Evolutionary conservation across 2,329 filamentous ascomycete species (phyloP).

Genomic region (Phialophora chinensis): DNA sequence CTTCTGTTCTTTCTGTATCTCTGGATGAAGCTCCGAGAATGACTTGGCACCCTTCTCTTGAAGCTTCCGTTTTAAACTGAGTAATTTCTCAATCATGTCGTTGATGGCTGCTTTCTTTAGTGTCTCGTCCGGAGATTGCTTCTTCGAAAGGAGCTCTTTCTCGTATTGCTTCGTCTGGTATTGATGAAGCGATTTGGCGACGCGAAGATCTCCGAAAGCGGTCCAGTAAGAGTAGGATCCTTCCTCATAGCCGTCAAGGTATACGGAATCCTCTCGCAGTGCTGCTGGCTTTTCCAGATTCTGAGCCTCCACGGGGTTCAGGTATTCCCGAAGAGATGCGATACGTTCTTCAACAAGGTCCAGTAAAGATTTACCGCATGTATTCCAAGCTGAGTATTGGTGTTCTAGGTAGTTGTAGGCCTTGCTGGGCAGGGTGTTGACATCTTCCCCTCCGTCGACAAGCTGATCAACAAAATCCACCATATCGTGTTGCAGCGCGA

Average conservation of each 20-base stretch:
- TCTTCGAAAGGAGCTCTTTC: slow-evolving; percentile 43
- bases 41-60: slow-evolving; percentile 67
- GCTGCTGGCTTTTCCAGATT: slow-evolving; percentile 18
- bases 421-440: slow-evolving; percentile 62
- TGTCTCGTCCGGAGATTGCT: slow-evolving; percentile 37
- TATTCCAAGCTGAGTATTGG: slow-evolving; percentile 39
- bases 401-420: slow-evolving; percentile 40
- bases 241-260: slow-evolving; percentile 55
- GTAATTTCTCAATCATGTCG: slow-evolving; percentile 58
- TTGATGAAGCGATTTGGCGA: slow-evolving; percentile 43
- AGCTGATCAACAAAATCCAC: slow-evolving; percentile 63
- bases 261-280: slow-evolving; percentile 54
- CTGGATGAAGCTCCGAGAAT: slow-evolving; percentile 69
- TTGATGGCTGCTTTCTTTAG: slow-evolving; percentile 65
- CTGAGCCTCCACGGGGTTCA: slow-evolving; percentile 34
- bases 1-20: slow-evolving; percentile 57
- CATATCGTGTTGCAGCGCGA: slow-evolving; percentile 60
- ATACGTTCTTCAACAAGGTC: slow-evolving; percentile 65
- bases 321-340: slow-evolving; percentile 56
- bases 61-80: slow-evolving; percentile 62
- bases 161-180: slow-evolving; percentile 46
- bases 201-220: slow-evolving; percentile 49
- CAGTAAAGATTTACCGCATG: slow-evolving; percentile 55
- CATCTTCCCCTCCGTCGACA: slow-evolving; percentile 68
- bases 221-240: slow-evolving; percentile 68